phyloP scores from a whole-genome alignment of 768 basidiomycete species.

The Mycena vulgaris region DNA sequence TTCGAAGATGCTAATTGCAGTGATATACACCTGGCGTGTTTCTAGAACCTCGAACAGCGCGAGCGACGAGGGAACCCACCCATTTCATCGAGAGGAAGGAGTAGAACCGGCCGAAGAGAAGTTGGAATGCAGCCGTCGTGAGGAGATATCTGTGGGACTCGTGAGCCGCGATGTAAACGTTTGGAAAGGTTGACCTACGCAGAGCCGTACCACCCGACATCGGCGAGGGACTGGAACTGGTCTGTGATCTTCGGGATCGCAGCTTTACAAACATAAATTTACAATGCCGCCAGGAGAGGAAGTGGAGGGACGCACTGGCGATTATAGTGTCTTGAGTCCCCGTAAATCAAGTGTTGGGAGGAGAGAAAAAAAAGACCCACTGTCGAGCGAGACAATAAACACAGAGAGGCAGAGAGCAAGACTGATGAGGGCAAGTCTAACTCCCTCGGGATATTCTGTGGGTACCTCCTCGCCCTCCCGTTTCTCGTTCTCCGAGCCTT shows the following conservation, averaged over 20 bases:
- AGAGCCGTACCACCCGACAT: constrained; percentile 36
- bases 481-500: too few relatives aligned
- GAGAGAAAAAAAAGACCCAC: neutral
- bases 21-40: neutral
- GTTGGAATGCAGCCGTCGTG: constrained; percentile 26
- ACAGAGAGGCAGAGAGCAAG: constrained; percentile 32
- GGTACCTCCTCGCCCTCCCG: neutral
- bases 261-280: neutral
- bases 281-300: too few relatives aligned
- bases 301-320: neutral
- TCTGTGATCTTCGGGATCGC: constrained; percentile 43
- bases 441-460: neutral
- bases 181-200: neutral
- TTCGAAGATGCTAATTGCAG: constrained; percentile 4
- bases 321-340: constrained; percentile 6
- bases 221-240: constrained; percentile 47
- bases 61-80: neutral
- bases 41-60: neutral
- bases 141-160: constrained; percentile 13
- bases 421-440: constrained; percentile 15
- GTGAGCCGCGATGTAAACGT: neutral
- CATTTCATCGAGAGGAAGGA: constrained; percentile 26
- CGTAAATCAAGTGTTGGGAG: neutral
- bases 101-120: constrained; percentile 24
- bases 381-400: constrained; percentile 26